Base-by-base conservation (phyloP, 2,329 filamentous ascomycete genomes). In the Teratosphaeria viscida region DNA sequence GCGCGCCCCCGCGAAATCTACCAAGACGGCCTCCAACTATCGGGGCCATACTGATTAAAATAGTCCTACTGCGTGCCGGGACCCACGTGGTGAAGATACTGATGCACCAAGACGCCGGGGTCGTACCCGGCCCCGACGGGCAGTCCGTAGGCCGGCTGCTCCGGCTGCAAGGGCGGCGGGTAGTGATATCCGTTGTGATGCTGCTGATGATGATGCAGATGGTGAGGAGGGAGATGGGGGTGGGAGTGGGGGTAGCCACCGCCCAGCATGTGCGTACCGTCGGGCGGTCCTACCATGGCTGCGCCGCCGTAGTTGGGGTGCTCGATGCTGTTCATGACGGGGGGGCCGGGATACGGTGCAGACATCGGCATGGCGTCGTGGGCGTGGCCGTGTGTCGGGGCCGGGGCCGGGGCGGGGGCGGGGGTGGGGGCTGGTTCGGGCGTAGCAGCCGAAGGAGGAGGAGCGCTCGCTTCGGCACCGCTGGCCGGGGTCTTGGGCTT, bases 401-500 rank as follows among this genome's bases (percentile, higher is more conserved):
- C n/a, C 12, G 19, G n/a, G 6, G 43, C 43, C 23, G 16, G 16
- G 5, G 43, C 43, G 6, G 43, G 43, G 6, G 23, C 43, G 19
- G 43, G 43, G 2, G 43, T 26, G 26, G 16, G 16, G 5, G 43
- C 19, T 19, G 43, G 43, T 7, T 49, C 43, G 19, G 43, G 43
- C 2, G 43, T 49, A 49, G 16, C 43, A 26, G 16, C 43, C 10
- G 43, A 1, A 49, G 43, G 16, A 49, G 16, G 8, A 10, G 6
- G 16, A 49, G 43, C 19, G n/a, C 16, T 11, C 4, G n/a, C 43
- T 10, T 49, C 43, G 5, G 43, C 43, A 49, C 43, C 10, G 19
- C 43, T 49, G 19, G 8, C 43, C 0, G 53, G 53, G 6, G 37
- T 47, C 59, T 67, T 67, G 19, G 60, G 62, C 60, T 69, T 69